Conservation (phyloP, 179 eudicot species). For the Monotropa hypopitys region DNA sequence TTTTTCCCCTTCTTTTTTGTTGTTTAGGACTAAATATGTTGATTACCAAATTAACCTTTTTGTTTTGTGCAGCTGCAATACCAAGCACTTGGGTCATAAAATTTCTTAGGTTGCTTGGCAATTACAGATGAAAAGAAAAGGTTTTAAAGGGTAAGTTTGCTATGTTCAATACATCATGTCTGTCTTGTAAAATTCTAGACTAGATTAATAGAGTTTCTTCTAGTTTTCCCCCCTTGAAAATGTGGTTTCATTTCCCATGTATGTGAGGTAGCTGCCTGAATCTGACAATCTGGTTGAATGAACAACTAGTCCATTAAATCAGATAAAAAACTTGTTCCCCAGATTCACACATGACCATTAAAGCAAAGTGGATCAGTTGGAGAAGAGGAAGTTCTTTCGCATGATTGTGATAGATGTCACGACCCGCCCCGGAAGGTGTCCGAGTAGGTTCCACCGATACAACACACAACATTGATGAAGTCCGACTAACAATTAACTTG, state of each 20-base stretch:
- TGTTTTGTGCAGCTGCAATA: slow-evolving; percentile 35
- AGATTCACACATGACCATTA: too few relatives aligned
- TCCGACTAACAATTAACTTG: too few relatives aligned
- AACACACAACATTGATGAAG: too few relatives aligned
- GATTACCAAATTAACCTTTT: not conserved
- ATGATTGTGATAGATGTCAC: too few relatives aligned
- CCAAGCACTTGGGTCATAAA: slow-evolving; percentile 18
- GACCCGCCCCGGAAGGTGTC: too few relatives aligned
- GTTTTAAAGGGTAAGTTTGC: not conserved
- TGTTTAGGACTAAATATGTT: not conserved
- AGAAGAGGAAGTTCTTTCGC: too few relatives aligned
- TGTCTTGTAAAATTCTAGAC: slow-evolving; percentile 1
- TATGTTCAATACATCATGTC: not conserved
- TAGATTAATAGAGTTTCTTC: not conserved
- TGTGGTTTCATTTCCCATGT: slow-evolving; percentile 2
- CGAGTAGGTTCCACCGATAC: too few relatives aligned
- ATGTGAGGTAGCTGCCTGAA: too few relatives aligned
- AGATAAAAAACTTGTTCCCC: too few relatives aligned
- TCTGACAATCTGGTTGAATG: too few relatives aligned
- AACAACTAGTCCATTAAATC: too few relatives aligned
- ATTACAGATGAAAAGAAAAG: not conserved
- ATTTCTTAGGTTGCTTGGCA: not conserved
- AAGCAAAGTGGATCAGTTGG: too few relatives aligned
- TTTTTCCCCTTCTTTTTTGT: not conserved
- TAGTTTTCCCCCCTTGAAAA: not conserved